Base-by-base conservation (phyloP, 257 asterid species). In the Agastache rugosa region DNA sequence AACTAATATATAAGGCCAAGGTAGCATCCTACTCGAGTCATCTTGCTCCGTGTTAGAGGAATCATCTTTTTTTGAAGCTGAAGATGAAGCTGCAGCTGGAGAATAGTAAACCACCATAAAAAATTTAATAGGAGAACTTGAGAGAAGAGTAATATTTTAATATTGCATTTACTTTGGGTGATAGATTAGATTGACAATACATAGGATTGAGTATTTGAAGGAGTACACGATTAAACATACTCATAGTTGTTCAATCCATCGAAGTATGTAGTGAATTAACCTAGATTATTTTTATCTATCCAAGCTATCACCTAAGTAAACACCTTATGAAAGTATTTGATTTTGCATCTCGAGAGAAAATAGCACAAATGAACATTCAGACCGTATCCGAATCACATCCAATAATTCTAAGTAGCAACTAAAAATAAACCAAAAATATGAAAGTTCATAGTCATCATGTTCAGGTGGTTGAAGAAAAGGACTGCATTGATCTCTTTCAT, bases 1-100 rank as follows among this genome's bases (percentile, higher is more conserved):
- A 16, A 73, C 64, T 15, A 76, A 51, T 20, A 87, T 81, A 1
- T 84, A 65, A 7, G 79, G 76, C 97, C 93, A 89, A 48, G 80
- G 87, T 77, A 79, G 78, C 59, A 61, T 77, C 69, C 64, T 71
- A 34, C 74, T 74, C 19, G 78, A 72, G 42, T 51, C 61, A 35
- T 75, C 65, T 14, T 59, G 63, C 67, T 67, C 67, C 1, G 83
- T 39, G 22, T 44, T 66, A 19, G 89, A 20, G 17, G 90, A 56
- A 25, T 68, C 69, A 48, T 61, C n/a, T 45, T 23, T 66, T 7
- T 8, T 22, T 15, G 71, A 44, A 27, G 41, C 14, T 44, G 59
- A 17, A 42, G 54, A 23, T 23, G 63, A 31, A 20, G 19, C 12
- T 64, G 56, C 35, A 22, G 31, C 8, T 35, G 90, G 65, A 83